A percentile compares a stretch with the other conserved stretches of the same genome.
phyloP scores from a whole-genome alignment of 148 eudicot species.

The Vaccinium corymbosum region DNA sequence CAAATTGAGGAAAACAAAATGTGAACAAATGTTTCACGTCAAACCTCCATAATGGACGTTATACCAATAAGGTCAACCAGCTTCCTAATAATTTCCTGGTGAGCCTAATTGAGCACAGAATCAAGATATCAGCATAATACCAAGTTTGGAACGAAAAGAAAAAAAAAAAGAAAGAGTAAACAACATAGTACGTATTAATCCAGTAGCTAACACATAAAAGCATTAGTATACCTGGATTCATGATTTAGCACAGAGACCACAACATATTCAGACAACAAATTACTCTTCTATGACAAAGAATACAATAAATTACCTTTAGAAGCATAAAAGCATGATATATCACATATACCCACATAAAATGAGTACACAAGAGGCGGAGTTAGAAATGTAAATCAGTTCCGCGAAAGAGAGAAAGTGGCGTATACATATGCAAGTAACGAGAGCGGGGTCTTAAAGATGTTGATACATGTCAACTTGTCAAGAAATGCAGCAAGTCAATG shows the following conservation, averaged over 20 bases:
- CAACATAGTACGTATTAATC: neutral
- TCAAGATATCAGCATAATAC: constrained; percentile 12
- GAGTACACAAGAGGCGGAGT: neutral
- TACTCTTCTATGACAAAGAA: neutral
- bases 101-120: constrained; percentile 44
- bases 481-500: neutral
- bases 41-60: constrained; percentile 98
- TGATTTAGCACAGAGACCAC: neutral
- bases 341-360: neutral
- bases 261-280: neutral
- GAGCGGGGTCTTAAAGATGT: neutral
- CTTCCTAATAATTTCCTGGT: constrained; percentile 64
- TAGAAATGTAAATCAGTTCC: neutral
- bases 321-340: neutral
- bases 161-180: neutral
- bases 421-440: neutral
- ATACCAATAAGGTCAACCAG: constrained; percentile 91
- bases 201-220: neutral
- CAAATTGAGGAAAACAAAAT: neutral
- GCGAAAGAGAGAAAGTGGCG: neutral
- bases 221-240: neutral
- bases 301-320: neutral
- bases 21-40: constrained; percentile 19
- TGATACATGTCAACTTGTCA: neutral
- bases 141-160: neutral